phyloP scores from a whole-genome alignment of 2,329 filamentous ascomycete genomes.

The Diaporthe sp. region DNA sequence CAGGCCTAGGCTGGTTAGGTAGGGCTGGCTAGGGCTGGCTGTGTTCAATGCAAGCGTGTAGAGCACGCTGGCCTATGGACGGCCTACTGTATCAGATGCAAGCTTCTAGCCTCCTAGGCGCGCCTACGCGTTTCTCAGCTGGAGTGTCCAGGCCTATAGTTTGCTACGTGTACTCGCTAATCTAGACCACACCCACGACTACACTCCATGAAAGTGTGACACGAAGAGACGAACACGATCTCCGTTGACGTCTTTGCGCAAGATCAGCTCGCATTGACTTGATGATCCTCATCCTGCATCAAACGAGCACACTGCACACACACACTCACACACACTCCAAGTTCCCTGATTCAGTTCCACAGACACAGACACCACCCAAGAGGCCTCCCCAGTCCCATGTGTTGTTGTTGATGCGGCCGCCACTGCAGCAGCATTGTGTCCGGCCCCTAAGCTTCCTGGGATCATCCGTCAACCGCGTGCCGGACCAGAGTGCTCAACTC shows the following conservation, averaged over 20 bases:
- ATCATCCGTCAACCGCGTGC: slow-evolving; percentile 22
- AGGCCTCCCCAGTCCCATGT: slow-evolving; percentile 8
- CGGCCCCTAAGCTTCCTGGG: background rate
- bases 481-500: background rate
- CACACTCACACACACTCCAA: background rate
- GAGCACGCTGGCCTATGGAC: background rate
- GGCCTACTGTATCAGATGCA: background rate
- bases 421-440: too few relatives aligned
- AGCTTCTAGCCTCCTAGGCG: background rate
- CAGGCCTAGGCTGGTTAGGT: slow-evolving; percentile 17
- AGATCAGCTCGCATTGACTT: slow-evolving; percentile 11
- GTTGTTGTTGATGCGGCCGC: background rate
- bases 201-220: background rate
- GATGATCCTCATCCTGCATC: slow-evolving; percentile 13
- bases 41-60: background rate
- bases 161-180: background rate
- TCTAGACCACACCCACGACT: background rate
- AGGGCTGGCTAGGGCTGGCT: slow-evolving; percentile 30
- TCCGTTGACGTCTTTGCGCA: slow-evolving; percentile 14
- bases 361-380: slow-evolving; percentile 2
- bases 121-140: slow-evolving; percentile 1
- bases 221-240: slow-evolving; percentile 27
- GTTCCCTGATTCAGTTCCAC: slow-evolving; percentile 7
- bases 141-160: background rate
- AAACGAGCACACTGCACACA: background rate